These are phyloP conservation scores for Haematococcus lacustris DNA, from an alignment of 139 green algal genomes.

Conservation along the genomic window DNA sequence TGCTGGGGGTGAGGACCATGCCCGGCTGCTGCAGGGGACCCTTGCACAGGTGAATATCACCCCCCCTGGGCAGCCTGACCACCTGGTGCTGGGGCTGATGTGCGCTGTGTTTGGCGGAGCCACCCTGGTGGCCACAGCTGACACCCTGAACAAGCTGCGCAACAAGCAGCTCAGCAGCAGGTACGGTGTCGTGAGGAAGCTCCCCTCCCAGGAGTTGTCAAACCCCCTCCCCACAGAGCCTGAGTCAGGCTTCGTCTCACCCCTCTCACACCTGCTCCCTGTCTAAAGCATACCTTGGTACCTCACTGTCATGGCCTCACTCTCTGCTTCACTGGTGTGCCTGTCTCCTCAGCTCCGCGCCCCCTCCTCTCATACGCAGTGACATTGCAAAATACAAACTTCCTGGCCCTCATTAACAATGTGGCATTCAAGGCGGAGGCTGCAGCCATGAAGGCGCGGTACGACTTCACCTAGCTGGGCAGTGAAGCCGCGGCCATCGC, in stretches of 20 bases:
- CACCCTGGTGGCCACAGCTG: slow-evolving; percentile 25
- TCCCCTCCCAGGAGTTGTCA: background rate
- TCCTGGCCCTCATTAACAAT: slow-evolving; percentile 50
- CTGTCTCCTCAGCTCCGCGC: too few species aligned
- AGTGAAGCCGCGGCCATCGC: slow-evolving; percentile 17
- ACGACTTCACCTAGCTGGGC: slow-evolving; percentile 34
- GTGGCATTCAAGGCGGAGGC: slow-evolving; percentile 26
- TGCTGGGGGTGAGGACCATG: background rate
- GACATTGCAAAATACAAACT: slow-evolving; percentile 42
- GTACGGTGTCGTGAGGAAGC: slow-evolving; percentile 16
- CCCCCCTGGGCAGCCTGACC: slow-evolving; percentile 23
- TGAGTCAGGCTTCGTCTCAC: too few species aligned
- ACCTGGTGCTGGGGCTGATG: slow-evolving; percentile 22
- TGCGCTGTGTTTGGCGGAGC: slow-evolving; percentile 24
- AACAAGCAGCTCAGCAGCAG: slow-evolving; percentile 36
- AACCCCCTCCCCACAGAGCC: too few species aligned
- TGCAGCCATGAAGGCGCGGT: slow-evolving; percentile 34
- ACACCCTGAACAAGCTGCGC: slow-evolving; percentile 33
- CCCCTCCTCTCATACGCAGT: too few species aligned
- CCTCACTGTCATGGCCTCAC: too few species aligned
- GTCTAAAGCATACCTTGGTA: too few species aligned
- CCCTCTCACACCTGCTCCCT: too few species aligned
- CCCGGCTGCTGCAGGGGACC: slow-evolving; percentile 16
- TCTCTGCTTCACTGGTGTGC: too few species aligned
- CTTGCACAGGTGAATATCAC: slow-evolving; percentile 31